A percentile compares a stretch with the other conserved stretches of the same genome.
phyloP scores from a whole-genome alignment of 2,329 filamentous ascomycete genomes.

The Talaromyces marneffei region DNA sequence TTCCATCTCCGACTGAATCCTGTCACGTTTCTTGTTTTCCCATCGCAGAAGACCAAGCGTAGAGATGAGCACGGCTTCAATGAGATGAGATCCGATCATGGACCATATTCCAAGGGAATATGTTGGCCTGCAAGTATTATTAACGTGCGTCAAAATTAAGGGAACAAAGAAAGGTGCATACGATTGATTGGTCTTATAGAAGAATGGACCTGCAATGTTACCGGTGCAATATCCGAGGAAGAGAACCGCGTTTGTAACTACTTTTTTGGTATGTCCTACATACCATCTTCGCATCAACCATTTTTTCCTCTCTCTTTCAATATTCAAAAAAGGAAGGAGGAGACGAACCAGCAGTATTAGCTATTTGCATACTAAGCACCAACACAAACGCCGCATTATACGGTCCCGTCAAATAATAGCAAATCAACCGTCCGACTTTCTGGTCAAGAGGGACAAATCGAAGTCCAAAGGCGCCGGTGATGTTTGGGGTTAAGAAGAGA shows the following conservation, averaged over 20 bases:
- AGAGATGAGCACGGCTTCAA: constrained; percentile 46
- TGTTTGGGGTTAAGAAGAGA: constrained; percentile 54
- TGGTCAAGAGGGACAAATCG: constrained; percentile 48
- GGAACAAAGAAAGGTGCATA: constrained; percentile 15
- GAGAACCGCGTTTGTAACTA: constrained; percentile 57
- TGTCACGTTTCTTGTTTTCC: constrained; percentile 48
- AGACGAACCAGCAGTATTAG: constrained; percentile 37
- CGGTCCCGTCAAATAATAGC: constrained; percentile 53
- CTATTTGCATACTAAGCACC: constrained; percentile 42
- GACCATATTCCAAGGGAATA: constrained; percentile 52
- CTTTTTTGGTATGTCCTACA: constrained; percentile 56
- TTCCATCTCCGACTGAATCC: constrained; percentile 42
- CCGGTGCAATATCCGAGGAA: constrained; percentile 57
- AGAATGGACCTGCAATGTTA: constrained; percentile 59
- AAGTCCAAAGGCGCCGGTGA: constrained; percentile 54
- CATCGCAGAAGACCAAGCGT: constrained; percentile 43
- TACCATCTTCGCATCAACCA: not conserved
- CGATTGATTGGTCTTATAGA: constrained; percentile 53
- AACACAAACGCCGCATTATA: constrained; percentile 52
- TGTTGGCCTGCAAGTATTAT: constrained; percentile 30
- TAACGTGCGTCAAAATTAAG: not conserved
- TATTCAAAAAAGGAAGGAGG: not conserved
- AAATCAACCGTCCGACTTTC: constrained; percentile 51
- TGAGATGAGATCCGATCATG: constrained; percentile 51
- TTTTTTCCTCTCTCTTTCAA: too few relatives aligned